These are phyloP conservation scores for Kitagawia praeruptora DNA, from an alignment of 129 eudicot genomes.

Conservation along the genomic window DNA sequence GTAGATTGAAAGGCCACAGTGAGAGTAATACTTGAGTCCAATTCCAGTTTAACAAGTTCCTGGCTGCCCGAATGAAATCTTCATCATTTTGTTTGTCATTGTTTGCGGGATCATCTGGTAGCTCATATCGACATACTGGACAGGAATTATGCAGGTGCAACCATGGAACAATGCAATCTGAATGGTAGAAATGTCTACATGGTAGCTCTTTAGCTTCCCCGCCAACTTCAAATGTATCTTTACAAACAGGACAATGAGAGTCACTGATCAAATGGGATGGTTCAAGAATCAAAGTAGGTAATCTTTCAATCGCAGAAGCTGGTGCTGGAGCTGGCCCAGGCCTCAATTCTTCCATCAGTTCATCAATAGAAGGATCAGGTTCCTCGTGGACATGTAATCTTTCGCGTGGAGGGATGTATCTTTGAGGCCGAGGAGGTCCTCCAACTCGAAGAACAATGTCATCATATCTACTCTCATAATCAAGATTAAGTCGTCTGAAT, in stretches of 20 bases:
- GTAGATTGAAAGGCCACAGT: constrained; percentile 50
- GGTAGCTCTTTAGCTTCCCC: constrained; percentile 49
- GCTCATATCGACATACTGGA: constrained; percentile 67
- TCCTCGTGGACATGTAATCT: neutral
- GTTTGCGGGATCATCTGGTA: constrained; percentile 31
- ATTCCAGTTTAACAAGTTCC: constrained; percentile 26
- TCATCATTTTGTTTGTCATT: constrained; percentile 20
- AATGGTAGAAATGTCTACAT: constrained; percentile 70
- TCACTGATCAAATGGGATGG: constrained; percentile 37
- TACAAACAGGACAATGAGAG: constrained; percentile 62
- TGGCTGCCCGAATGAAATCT: constrained; percentile 8
- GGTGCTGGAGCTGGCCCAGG: constrained; percentile 29
- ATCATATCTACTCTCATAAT: constrained; percentile 20
- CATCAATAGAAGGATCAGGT: constrained; percentile 7
- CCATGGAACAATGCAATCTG: constrained; percentile 73
- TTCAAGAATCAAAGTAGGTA: constrained; percentile 39
- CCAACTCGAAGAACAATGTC: constrained; percentile 38
- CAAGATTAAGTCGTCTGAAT: constrained; percentile 15
- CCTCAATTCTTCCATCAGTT: constrained; percentile 18
- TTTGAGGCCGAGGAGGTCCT: constrained; percentile 26
- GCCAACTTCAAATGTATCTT: constrained; percentile 66
- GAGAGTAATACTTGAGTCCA: constrained; percentile 39
- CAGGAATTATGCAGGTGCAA: constrained; percentile 50
- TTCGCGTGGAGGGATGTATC: neutral
- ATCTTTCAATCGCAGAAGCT: constrained; percentile 28